phyloP scores from a whole-genome alignment of 176 grass and related monocot genomes.

The Cenchrus fungigraminus region DNA sequence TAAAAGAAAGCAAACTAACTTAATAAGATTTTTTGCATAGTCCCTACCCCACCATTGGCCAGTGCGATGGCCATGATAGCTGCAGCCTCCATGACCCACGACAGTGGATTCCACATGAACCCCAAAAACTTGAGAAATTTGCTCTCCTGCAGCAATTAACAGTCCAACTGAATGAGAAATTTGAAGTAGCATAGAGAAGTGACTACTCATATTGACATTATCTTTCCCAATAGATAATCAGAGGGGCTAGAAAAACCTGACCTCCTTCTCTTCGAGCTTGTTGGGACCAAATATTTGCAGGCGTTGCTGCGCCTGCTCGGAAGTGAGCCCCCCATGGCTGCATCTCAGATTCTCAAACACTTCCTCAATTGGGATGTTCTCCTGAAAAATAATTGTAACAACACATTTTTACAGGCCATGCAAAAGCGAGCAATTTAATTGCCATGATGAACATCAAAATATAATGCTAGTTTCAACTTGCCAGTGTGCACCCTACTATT shows the following conservation, averaged over 20 bases:
- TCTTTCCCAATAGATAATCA: not conserved
- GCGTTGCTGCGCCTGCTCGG: constrained; percentile 45
- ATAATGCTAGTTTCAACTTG: not conserved
- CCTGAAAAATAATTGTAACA: constrained; percentile 33
- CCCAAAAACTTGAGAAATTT: constrained; percentile 59
- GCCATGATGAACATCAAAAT: not conserved
- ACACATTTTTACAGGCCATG: not conserved
- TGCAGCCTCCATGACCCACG: constrained; percentile 69
- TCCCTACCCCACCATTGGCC: constrained; percentile 58
- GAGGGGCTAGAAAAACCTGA: not conserved
- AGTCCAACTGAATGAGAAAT: not conserved
- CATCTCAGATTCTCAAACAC: constrained; percentile 60
- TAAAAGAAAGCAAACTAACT: not conserved
- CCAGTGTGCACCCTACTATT: constrained; percentile 2
- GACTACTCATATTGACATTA: not conserved
- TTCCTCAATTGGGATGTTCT: constrained; percentile 59
- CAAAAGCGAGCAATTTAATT: not conserved
- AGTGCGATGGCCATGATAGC: constrained; percentile 64
- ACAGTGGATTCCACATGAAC: constrained; percentile 67
- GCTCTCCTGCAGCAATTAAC: constrained; percentile 52
- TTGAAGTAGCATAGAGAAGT: not conserved
- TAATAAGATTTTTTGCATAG: not conserved
- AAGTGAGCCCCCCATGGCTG: constrained; percentile 43
- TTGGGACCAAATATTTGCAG: constrained; percentile 55
- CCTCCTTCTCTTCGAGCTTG: constrained; percentile 67